Conservation (phyloP, 805 yeast species). For the Clavispora fructus region DNA sequence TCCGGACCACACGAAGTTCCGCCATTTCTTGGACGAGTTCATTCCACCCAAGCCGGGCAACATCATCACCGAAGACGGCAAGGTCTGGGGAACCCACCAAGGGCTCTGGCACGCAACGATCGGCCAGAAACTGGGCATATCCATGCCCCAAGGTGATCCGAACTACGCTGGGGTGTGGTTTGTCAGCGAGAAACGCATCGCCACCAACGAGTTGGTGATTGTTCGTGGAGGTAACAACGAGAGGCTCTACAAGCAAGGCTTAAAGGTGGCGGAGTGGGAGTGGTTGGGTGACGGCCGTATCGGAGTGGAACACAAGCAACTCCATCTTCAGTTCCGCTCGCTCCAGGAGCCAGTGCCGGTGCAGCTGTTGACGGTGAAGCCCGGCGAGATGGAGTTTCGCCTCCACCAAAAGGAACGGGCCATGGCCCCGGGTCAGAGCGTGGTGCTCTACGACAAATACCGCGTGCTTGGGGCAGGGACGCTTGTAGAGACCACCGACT, state of each 20-base stretch:
- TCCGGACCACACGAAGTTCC: conserved; percentile 55
- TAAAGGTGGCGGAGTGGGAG: conserved; percentile 42
- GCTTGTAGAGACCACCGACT: conserved; percentile 2
- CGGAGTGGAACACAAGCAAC: conserved; percentile 3
- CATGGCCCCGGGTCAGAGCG: conserved; percentile 84
- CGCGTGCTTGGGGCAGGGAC: conserved; percentile 48
- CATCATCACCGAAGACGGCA: conserved; percentile 70
- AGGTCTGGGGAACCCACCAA: conserved; percentile 71
- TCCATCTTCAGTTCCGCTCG: conserved; percentile 67
- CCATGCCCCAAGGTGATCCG: conserved; percentile 89
- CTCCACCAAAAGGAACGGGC: conserved; percentile 55
- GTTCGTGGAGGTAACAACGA: conserved; percentile 65
- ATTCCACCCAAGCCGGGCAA: conserved; percentile 71
- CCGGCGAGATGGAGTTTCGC: conserved; percentile 24
- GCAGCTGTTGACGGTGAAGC: conserved; percentile 8
- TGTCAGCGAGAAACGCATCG: conserved; percentile 63
- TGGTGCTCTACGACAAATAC: conserved; percentile 66
- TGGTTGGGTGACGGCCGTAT: conserved; percentile 38
- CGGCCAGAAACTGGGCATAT: conserved; percentile 76
- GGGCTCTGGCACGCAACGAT: conserved; percentile 96
- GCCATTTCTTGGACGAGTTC: conserved; percentile 70
- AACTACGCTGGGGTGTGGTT: conserved; percentile 77
- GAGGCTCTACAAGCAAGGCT: conserved; percentile 42
- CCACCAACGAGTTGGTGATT: conserved; percentile 69
- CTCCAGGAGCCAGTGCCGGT: conserved; percentile 54